phyloP scores from a whole-genome alignment of 495 filamentous ascomycete genomes.

The Daldinia grandis region DNA sequence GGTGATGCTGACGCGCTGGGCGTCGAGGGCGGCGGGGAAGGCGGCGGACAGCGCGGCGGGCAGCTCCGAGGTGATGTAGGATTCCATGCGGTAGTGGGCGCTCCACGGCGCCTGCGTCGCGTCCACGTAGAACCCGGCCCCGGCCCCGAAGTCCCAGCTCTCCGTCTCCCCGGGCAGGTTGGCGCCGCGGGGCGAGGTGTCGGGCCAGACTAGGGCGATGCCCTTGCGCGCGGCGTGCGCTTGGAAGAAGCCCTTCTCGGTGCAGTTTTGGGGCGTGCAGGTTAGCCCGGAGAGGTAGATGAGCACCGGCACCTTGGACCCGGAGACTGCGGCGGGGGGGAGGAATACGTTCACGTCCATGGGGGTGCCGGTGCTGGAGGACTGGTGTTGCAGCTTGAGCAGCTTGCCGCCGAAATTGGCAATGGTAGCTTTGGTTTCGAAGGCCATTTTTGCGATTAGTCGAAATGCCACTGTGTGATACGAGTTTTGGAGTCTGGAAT shows the following conservation, averaged over 20 bases:
- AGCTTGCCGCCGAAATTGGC: conserved; percentile 94
- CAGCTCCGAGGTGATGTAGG: conserved; percentile 84
- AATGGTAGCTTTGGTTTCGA: conserved; percentile 89
- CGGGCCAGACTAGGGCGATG: conserved; percentile 90
- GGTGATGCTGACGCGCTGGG: conserved; percentile 74
- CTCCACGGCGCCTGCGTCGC: conserved; percentile 79
- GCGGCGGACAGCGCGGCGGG: conserved; percentile 74
- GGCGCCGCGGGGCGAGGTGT: conserved; percentile 89
- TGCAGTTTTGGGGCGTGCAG: conserved; percentile 94
- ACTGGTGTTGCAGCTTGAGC: conserved; percentile 87
- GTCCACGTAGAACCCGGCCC: conserved; percentile 94
- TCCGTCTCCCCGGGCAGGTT: conserved; percentile 83
- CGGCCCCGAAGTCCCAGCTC: conserved; percentile 86
- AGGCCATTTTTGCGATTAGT: conserved; percentile 64
- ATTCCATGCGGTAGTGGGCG: conserved; percentile 88
- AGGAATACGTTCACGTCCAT: conserved; percentile 78
- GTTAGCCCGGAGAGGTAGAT: conserved; percentile 95
- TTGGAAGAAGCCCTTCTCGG: conserved; percentile 97
- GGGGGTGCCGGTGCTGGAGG: conserved; percentile 71
- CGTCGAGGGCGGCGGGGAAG: conserved; percentile 71
- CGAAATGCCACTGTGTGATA: not conserved
- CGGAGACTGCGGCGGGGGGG: conserved; percentile 62
- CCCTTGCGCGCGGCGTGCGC: conserved; percentile 75
- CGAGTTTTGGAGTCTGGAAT: not conserved
- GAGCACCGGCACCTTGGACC: conserved; percentile 77